Evolutionary conservation across 805 yeast species (phyloP), one percentile per base, ranked within the genome.

Genomic region (Myxozyma mucilagina): DNA sequence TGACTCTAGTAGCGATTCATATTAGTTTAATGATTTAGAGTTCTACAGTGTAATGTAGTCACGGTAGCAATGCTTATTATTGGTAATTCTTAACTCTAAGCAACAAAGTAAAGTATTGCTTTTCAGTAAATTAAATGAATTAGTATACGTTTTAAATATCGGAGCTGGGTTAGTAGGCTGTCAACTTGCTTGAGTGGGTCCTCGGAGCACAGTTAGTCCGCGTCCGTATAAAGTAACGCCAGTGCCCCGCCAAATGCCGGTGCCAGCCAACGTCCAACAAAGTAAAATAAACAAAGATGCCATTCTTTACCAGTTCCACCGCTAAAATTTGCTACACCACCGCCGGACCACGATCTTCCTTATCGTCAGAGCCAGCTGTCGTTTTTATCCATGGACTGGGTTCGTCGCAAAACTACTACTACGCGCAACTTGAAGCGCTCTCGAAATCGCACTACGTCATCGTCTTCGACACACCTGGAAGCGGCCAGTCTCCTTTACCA

Each of bases 331-430:
- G 35, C 38, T 53, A 45, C 29, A 45, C 57, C 38, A 45, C 57
- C 57, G n/a, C 42, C 38, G 4, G 41, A 11, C 8, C n/a, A n/a
- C n/a, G n/a, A n/a, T n/a, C n/a, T n/a, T n/a, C n/a, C n/a, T n/a
- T n/a, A n/a, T n/a, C n/a, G n/a, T n/a, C n/a, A n/a, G 11, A 34
- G 31, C 45, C 44, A n/a, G 44, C 57, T 4, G 13, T 53, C 8
- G 36, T 53, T 18, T 53, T 53, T 29, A 44, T 53, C 32, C 57
- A 53, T 18, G 57, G 57, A 1, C 57, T 53, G 35, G 57, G 57
- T 14, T 53, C 57, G 32, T 53, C 57, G 44, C 57, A 53, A 32
- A 53, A 53, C 51, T 53, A 45, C 51, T 53, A 35, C 57, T 53
- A 45, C 45, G 34, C 57, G 36, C 57, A 53, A n/a, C 45, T 53